Percentiles rank a stretch among this genome's conserved stretches.
phyloP scores from a whole-genome alignment of 106 monocot genomes.

The Amphibolis antarctica region DNA sequence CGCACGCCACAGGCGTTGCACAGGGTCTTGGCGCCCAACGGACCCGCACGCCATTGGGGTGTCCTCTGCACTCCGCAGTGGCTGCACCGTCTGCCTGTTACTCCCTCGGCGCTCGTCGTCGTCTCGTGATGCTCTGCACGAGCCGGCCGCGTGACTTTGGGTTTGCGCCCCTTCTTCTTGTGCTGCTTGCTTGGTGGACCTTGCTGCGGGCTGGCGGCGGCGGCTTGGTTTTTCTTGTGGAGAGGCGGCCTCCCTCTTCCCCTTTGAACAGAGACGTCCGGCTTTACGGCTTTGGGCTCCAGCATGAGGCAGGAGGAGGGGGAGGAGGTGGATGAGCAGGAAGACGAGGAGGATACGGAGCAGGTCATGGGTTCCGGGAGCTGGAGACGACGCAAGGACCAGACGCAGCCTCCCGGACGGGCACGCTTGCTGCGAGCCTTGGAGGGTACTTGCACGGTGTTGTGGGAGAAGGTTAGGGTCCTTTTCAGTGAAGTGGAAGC shows the following conservation, averaged over 20 bases:
- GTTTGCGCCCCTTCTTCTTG: slow-evolving; percentile 49
- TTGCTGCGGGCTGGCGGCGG: background rate
- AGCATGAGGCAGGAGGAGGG: slow-evolving; percentile 13
- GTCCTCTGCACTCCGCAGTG: slow-evolving; percentile 91
- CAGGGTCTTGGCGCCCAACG: slow-evolving; percentile 67
- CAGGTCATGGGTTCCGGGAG: background rate
- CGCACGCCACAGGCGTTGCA: slow-evolving; percentile 95
- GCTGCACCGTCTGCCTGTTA: slow-evolving; percentile 45
- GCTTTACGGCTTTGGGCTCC: slow-evolving; percentile 5
- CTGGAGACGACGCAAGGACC: background rate
- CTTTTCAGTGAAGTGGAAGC: background rate
- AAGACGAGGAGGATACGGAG: slow-evolving; percentile 7
- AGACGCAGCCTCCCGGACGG: background rate
- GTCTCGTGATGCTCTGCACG: background rate
- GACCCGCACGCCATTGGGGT: slow-evolving; percentile 85
- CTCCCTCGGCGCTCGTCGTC: background rate
- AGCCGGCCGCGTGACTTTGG: background rate
- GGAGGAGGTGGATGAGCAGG: slow-evolving; percentile 11
- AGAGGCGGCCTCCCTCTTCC: slow-evolving; percentile 5
- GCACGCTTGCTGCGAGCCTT: slow-evolving; percentile 15
- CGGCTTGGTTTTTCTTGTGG: slow-evolving; percentile 13
- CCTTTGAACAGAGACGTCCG: background rate
- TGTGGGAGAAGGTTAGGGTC: slow-evolving; percentile 12
- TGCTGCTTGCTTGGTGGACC: background rate
- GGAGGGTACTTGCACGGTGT: slow-evolving; percentile 26